Base-by-base conservation (phyloP, 2,329 filamentous ascomycete species). In the Colletotrichum kahawae region DNA sequence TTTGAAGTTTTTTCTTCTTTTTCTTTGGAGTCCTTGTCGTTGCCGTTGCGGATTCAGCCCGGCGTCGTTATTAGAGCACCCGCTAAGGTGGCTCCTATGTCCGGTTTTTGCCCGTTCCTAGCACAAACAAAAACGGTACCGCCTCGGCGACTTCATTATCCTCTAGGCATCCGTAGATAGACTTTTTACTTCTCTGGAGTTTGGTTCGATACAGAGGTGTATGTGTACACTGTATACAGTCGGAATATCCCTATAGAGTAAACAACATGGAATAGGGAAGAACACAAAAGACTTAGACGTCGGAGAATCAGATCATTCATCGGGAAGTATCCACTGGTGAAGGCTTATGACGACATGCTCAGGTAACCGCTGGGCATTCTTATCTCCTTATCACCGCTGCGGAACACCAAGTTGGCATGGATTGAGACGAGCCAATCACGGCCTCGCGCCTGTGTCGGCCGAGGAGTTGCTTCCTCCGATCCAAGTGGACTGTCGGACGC, bases 401-500 rank as follows among this genome's bases (percentile, higher is more conserved):
- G 36, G 67, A 54, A 66, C 70, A 38, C 57, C 16, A 51, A 63
- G 21, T 27, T 31, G 13, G 33, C 36, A 27, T 24, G 8, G 51
- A 36, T 60, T 9, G 24, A 54, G 60, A 51, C 43, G 24, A 24
- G 27, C 69, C 63, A 75, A 75, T 75, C 69, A 75, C 34, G 33
- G 31, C 27, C 57, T 34, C 1, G 57, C 24, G 13, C 29, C 29
- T 31, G 9, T 57, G 38, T 51, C 69, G 70, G 56, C 69, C 69
- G 69, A 73, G 64, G 69, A 68, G 69, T 67, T 75, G 33, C 34
- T 67, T 72, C 34, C 62, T 59, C 72, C 69, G 63, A 63, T 59
- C 12, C n/a, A 24, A 31, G 33, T 59, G 38, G 67, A 48, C 31
- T 27, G 21, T 56, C 57, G 68, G 48, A 54, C 68, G 43, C 51